Base-by-base conservation (phyloP, 2,329 filamentous ascomycete genomes). In the Coniochaeta hoffmannii region DNA sequence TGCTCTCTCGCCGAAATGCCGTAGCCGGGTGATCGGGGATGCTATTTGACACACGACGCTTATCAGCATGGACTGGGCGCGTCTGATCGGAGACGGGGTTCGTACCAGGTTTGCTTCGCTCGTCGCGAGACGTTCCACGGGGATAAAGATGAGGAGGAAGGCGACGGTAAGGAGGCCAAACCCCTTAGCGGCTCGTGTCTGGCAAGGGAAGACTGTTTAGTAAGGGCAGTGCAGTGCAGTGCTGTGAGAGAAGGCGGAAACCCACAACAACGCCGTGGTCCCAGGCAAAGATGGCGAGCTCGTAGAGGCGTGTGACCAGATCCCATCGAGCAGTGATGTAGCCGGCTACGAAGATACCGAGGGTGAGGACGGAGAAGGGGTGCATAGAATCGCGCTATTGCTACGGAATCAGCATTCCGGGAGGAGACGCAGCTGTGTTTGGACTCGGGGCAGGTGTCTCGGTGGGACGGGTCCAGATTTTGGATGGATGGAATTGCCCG, bases 261-360 rank as follows among this genome's bases (percentile, higher is more conserved):
- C 87, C 68, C 77, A 96, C 91, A 70, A 97, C 88, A 66, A 99
- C 94, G 69, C 93, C 91, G 89, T 97, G 90, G 73, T 97, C 89
- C 91, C 92, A 97, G 64, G 95, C 94, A 72, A 97, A 99, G 62
- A 96, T 88, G 64, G 90, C 89, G 66, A 99, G 85, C 75, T 99
- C 93, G 87, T 97, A 96, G 66, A 97, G 82, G 67, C 92, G 87
- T 65, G 93, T 97, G 64, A 97, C 91, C 60, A 99, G 86, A 76
- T 97, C 94, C 92, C 94, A 99, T 80, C 94, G 89, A 70, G 94
- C 94, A 76, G 94, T 99, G 73, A 93, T 97, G 81, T 99, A 99
- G 74, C 94, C 94, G 77, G 94, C 93, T 81, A 97, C 88, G 79
- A 99, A 99, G 78, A 99, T 97, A 76, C 89, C 91, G 76, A 96